These are phyloP conservation scores for Sodiomyces alkalinus DNA, from an alignment of 2,329 filamentous ascomycete species.

Conservation along the genomic window DNA sequence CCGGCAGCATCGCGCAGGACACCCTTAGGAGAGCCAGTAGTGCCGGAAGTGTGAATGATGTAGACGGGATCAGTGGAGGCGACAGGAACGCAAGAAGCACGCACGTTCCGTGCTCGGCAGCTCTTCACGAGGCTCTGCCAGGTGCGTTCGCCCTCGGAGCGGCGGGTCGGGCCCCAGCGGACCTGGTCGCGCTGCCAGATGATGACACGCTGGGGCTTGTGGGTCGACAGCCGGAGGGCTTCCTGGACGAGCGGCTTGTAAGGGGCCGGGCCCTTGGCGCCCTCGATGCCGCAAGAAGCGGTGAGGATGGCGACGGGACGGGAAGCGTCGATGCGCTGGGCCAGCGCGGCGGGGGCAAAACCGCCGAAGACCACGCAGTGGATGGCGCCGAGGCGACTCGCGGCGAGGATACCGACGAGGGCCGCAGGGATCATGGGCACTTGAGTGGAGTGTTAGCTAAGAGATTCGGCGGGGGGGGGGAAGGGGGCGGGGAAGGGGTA, in stretches of 20 bases:
- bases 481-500: too few relatives aligned
- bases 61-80: conserved; percentile 70
- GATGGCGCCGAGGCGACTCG: conserved; percentile 68
- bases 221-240: conserved; percentile 48
- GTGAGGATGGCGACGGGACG: conserved; percentile 65
- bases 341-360: conserved; percentile 67
- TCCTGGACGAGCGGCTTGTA: conserved; percentile 67
- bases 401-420: conserved; percentile 72
- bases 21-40: conserved; percentile 70
- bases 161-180: conserved; percentile 56
- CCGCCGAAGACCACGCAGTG: conserved; percentile 91
- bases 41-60: conserved; percentile 79
- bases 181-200: conserved; percentile 74
- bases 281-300: conserved; percentile 85
- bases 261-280: conserved; percentile 60
- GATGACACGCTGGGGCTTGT: conserved; percentile 59
- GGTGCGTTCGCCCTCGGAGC: conserved; percentile 53
- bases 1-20: conserved; percentile 72
- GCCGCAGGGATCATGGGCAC: conserved; percentile 94
- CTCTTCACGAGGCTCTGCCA: conserved; percentile 69
- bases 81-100: conserved; percentile 62
- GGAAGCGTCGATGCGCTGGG: conserved; percentile 77
- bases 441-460: too few relatives aligned
- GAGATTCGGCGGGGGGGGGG: too few relatives aligned
- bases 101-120: conserved; percentile 49